Evolutionary conservation across 2,329 filamentous ascomycete genomes (phyloP).

Genomic region (Penicillium corylophilum): DNA sequence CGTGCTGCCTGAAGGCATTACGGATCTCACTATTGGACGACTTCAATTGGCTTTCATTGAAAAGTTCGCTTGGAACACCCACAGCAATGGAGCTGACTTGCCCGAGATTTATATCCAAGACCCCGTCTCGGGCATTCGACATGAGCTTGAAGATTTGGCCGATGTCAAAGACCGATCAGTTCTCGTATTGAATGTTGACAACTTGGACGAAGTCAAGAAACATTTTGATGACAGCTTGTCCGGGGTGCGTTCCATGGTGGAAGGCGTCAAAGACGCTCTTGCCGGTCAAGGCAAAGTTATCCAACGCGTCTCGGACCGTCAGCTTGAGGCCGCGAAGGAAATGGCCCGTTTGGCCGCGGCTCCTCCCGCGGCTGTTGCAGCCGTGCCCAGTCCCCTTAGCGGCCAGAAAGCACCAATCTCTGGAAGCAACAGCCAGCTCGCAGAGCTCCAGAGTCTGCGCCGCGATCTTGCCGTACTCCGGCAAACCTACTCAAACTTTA

Average conservation of each 20-base stretch:
- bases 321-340: slow-evolving; percentile 85
- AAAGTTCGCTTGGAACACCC: slow-evolving; percentile 98
- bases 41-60: slow-evolving; percentile 96
- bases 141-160: slow-evolving; percentile 87
- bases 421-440: slow-evolving; percentile 61
- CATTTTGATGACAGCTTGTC: slow-evolving; percentile 92
- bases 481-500: slow-evolving; percentile 90
- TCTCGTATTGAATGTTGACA: slow-evolving; percentile 89
- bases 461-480: slow-evolving; percentile 87
- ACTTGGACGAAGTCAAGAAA: slow-evolving; percentile 90
- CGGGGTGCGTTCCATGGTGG: slow-evolving; percentile 76
- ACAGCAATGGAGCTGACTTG: slow-evolving; percentile 85
- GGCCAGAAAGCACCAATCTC: slow-evolving; percentile 27
- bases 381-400: slow-evolving; percentile 26
- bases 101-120: slow-evolving; percentile 99
- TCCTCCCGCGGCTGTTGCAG: slow-evolving; percentile 35
- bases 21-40: slow-evolving; percentile 80
- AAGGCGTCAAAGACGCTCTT: slow-evolving; percentile 78
- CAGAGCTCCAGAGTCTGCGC: slow-evolving; percentile 76
- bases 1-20: slow-evolving; percentile 77
- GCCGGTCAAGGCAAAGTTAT: slow-evolving; percentile 80
- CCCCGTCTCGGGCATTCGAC: slow-evolving; percentile 89
- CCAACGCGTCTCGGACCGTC: slow-evolving; percentile 83
- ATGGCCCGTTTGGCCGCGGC: slow-evolving; percentile 66
- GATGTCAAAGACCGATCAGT: slow-evolving; percentile 96